These are phyloP conservation scores for Paulownia fortunei DNA, from an alignment of 257 asterid species.

Conservation along the genomic window DNA sequence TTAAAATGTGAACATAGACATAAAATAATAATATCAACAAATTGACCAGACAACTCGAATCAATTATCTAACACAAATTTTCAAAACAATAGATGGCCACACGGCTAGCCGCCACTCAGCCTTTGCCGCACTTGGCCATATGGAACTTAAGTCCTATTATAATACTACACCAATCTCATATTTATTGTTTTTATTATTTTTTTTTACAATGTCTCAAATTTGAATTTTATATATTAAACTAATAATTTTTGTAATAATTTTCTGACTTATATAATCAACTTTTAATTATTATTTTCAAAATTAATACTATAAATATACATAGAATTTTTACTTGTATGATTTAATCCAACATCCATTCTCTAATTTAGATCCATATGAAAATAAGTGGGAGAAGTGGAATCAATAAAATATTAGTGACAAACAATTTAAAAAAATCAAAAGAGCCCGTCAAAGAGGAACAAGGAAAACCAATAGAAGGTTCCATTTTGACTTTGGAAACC, in stretches of 20 bases:
- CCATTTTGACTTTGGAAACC: not conserved
- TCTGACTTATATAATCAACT: not conserved
- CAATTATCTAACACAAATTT: not conserved
- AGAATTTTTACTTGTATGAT: not conserved
- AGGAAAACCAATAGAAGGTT: constrained; percentile 19
- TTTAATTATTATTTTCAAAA: not conserved
- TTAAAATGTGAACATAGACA: too few species aligned
- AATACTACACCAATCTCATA: too few species aligned
- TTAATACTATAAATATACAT: not conserved
- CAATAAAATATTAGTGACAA: too few species aligned
- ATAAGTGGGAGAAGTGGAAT: too few species aligned
- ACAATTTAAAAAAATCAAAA: not conserved
- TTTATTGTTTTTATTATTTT: too few species aligned
- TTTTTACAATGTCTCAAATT: too few species aligned
- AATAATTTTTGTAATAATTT: not conserved
- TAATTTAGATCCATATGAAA: not conserved
- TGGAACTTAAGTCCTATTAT: not conserved
- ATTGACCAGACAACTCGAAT: not conserved
- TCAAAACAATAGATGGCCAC: not conserved
- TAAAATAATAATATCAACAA: not conserved
- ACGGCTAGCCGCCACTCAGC: not conserved
- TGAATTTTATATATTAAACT: too few species aligned
- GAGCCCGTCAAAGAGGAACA: not conserved
- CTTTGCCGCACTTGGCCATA: not conserved
- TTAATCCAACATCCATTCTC: not conserved